phyloP scores from a whole-genome alignment of 768 basidiomycete species.

The Rhizopogon salebrosus region DNA sequence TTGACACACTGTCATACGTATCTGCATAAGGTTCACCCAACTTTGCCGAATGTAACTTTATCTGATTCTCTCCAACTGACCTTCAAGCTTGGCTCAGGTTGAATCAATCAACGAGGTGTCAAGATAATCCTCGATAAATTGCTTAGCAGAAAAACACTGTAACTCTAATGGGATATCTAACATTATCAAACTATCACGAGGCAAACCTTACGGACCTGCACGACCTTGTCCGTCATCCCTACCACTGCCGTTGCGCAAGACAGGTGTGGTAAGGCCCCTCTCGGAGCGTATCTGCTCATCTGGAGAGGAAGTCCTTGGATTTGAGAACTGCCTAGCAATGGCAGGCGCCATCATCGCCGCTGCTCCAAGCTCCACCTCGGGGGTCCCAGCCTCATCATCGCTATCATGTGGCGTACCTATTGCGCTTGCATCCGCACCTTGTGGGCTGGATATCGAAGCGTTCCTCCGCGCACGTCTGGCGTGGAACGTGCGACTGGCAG shows the following conservation, averaged over 20 bases:
- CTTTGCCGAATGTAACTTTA: too few relatives aligned
- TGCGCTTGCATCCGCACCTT: slow-evolving; percentile 15
- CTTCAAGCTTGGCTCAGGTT: neutral
- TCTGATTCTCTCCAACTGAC: too few relatives aligned
- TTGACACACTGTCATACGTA: too few relatives aligned
- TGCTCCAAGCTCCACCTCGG: slow-evolving; percentile 41
- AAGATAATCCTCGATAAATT: neutral
- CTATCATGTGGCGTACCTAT: slow-evolving; percentile 29
- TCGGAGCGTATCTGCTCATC: slow-evolving; percentile 53
- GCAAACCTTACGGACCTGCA: neutral
- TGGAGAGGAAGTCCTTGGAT: slow-evolving; percentile 17
- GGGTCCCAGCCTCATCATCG: slow-evolving; percentile 36
- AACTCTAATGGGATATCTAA: neutral
- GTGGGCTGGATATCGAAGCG: slow-evolving; percentile 23
- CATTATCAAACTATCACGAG: neutral
- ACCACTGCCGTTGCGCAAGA: slow-evolving; percentile 45
- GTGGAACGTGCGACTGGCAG: slow-evolving; percentile 82
- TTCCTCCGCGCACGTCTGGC: slow-evolving; percentile 63
- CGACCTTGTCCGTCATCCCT: slow-evolving; percentile 16
- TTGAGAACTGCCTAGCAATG: slow-evolving; percentile 10
- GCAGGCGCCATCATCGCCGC: slow-evolving; percentile 7
- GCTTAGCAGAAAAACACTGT: neutral
- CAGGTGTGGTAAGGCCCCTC: slow-evolving; percentile 60
- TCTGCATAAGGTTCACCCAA: too few relatives aligned
- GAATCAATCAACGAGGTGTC: neutral